Conservation (phyloP, 129 eudicot genomes). For the Pulicaria dysenterica region DNA sequence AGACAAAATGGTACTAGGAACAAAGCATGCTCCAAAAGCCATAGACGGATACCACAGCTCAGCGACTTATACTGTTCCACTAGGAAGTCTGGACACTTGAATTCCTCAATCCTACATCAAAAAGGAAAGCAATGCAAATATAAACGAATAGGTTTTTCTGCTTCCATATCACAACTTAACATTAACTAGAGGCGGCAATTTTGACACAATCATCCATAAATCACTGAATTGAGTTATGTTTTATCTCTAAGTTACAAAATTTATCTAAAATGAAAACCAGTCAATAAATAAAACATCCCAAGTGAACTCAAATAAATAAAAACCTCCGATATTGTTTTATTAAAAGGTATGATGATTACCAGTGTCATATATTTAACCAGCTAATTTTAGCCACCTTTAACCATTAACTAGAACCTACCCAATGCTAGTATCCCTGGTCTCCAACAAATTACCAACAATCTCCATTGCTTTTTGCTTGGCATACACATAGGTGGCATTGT, state of each 20-base stretch:
- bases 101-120: conserved; percentile 61
- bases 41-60: conserved; percentile 59
- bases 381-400: conserved; percentile 17
- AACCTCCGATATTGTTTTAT: not conserved
- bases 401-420: conserved; percentile 49
- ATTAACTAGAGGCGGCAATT: conserved; percentile 6
- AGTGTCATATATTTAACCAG: not conserved
- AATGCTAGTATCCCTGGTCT: conserved; percentile 47
- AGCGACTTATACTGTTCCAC: conserved; percentile 63
- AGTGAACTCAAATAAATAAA: not conserved
- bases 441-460: conserved; percentile 49
- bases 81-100: conserved; percentile 77
- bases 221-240: not conserved
- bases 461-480: conserved; percentile 66
- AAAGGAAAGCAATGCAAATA: conserved; percentile 8
- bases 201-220: not conserved
- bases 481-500: conserved; percentile 38
- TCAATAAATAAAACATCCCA: not conserved
- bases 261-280: not conserved
- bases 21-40: conserved; percentile 69
- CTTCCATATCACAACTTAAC: not conserved
- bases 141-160: not conserved
- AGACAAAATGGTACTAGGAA: conserved; percentile 52
- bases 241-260: not conserved
- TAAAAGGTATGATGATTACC: not conserved